These are phyloP conservation scores for Fraxinus paxiana DNA, from an alignment of 305 asterid species.

Conservation along the genomic window DNA sequence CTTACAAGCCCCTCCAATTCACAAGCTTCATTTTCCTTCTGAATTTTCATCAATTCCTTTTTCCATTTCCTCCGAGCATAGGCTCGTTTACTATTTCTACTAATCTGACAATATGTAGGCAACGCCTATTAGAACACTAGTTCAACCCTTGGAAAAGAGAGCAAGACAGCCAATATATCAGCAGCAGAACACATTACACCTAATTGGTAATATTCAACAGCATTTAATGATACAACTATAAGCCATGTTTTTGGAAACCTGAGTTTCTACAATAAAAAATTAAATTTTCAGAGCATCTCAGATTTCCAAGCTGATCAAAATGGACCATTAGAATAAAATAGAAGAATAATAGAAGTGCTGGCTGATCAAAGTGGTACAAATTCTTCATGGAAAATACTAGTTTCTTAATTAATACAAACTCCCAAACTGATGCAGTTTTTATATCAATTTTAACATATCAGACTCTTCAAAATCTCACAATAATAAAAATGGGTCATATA, in stretches of 20 bases:
- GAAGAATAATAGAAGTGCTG: neutral
- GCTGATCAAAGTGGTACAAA: neutral
- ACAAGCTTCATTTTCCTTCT: constrained; percentile 43
- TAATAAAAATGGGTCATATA: neutral
- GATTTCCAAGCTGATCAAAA: neutral
- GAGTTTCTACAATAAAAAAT: neutral
- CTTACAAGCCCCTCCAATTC: constrained; percentile 75
- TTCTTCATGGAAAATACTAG: neutral
- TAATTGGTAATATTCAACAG: constrained; percentile 2
- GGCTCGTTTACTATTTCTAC: constrained; percentile 74
- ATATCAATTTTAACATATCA: constrained; percentile 4
- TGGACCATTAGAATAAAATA: neutral
- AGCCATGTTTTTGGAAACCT: neutral
- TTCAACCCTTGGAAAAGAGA: constrained; percentile 5
- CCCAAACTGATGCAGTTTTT: constrained; percentile 2
- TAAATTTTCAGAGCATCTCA: constrained; percentile 2
- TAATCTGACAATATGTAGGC: constrained; percentile 41
- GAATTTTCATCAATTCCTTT: constrained; percentile 72
- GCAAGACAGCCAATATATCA: constrained; percentile 1
- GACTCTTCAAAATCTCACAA: neutral
- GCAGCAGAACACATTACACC: neutral
- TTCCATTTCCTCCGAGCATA: constrained; percentile 56
- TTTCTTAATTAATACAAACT: constrained; percentile 10
- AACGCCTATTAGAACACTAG: constrained; percentile 3
- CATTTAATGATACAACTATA: neutral